Percentiles rank a stretch among this genome's conserved stretches.
Conservation (phyloP, 768 basidiomycete genomes). For the Pholiota conissans region DNA sequence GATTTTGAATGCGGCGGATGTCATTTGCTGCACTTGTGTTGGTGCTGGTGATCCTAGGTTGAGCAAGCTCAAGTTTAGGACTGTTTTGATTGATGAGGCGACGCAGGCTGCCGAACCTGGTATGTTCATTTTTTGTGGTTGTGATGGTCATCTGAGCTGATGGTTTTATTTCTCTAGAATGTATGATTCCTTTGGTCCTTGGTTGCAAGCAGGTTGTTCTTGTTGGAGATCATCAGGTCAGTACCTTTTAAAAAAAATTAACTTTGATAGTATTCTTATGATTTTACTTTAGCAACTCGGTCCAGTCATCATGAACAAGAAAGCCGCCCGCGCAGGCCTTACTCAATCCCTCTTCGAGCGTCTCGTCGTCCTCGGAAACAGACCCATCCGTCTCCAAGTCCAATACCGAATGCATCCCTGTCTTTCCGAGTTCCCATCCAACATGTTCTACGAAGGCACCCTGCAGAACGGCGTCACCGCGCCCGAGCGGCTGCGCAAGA, state of each 20-base stretch:
- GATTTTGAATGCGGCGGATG: slow-evolving; percentile 92
- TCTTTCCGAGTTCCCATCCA: slow-evolving; percentile 97
- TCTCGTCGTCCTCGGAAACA: slow-evolving; percentile 90
- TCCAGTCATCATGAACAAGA: slow-evolving; percentile 99
- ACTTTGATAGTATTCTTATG: background rate
- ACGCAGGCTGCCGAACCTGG: slow-evolving; percentile 98
- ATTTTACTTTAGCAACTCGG: slow-evolving; percentile 77
- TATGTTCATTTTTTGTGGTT: slow-evolving; percentile 30
- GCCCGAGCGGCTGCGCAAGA: slow-evolving; percentile 94
- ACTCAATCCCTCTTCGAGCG: slow-evolving; percentile 99
- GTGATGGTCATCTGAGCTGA: slow-evolving; percentile 13
- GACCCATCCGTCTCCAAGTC: slow-evolving; percentile 97
- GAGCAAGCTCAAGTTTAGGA: slow-evolving; percentile 97
- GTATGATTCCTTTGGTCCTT: slow-evolving; percentile 98
- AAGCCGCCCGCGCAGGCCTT: slow-evolving; percentile 97
- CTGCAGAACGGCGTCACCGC: slow-evolving; percentile 99
- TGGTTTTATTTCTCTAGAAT: slow-evolving; percentile 60
- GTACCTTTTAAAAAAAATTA: slow-evolving; percentile 9
- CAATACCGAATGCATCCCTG: slow-evolving; percentile 99
- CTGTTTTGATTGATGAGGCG: slow-evolving; percentile 97
- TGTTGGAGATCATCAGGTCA: slow-evolving; percentile 87
- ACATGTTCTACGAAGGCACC: slow-evolving; percentile 99
- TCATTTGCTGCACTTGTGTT: slow-evolving; percentile 98
- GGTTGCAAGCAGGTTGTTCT: slow-evolving; percentile 99
- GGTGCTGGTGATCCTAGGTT: slow-evolving; percentile 96